phyloP scores from a whole-genome alignment of 768 basidiomycete genomes.

The Boletus eberwhitei region DNA sequence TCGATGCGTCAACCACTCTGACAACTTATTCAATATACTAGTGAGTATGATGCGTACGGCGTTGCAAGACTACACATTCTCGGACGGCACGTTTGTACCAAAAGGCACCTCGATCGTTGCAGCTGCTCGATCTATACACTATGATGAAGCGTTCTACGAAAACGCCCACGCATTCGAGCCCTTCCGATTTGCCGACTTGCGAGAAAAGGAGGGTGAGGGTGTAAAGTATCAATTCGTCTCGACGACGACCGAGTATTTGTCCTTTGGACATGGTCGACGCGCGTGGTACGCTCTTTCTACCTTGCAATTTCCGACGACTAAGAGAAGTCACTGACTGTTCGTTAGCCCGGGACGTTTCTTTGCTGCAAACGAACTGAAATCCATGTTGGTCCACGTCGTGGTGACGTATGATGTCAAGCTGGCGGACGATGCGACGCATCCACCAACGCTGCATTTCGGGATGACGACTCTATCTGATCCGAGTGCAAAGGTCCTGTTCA shows the following conservation, averaged over 20 bases:
- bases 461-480: too few species aligned
- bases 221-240: slow-evolving; percentile 36
- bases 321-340: not conserved
- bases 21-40: slow-evolving; percentile 24
- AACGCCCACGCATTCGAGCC: slow-evolving; percentile 13
- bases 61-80: slow-evolving; percentile 33
- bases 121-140: slow-evolving; percentile 20
- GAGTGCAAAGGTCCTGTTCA: too few species aligned
- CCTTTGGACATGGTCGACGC: slow-evolving; percentile 24
- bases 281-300: not conserved
- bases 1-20: not conserved
- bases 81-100: slow-evolving; percentile 38
- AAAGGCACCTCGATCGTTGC: slow-evolving; percentile 28
- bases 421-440: not conserved
- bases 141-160: slow-evolving; percentile 24
- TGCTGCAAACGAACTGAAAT: slow-evolving; percentile 6
- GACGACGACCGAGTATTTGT: slow-evolving; percentile 31
- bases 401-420: slow-evolving; percentile 5
- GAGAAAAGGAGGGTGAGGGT: slow-evolving; percentile 33
- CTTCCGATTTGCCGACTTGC: slow-evolving; percentile 10
- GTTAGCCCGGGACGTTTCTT: slow-evolving; percentile 17
- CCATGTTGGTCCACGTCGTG: slow-evolving; percentile 12
- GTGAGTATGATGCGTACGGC: slow-evolving; percentile 33
- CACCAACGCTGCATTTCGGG: not conserved
- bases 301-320: too few species aligned